phyloP scores from a whole-genome alignment of 169 alveolate species.

The Eimeria necatrix region DNA sequence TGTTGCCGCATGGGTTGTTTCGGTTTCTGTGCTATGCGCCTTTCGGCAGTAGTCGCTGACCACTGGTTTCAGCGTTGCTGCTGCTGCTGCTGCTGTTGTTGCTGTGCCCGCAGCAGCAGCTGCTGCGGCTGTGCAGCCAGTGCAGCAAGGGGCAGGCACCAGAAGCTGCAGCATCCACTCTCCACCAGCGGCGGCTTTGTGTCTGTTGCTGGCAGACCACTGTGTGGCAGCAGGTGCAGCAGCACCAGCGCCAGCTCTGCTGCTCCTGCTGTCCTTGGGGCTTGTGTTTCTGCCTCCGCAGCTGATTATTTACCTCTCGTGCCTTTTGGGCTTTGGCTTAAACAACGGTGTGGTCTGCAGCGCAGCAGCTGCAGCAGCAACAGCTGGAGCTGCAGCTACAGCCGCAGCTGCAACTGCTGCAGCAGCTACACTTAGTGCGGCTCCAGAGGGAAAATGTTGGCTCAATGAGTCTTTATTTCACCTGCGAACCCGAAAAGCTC shows the following conservation, averaged over 20 bases:
- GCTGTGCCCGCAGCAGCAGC: neutral
- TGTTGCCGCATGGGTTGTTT: neutral
- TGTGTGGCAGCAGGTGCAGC: neutral
- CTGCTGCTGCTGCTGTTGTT: neutral
- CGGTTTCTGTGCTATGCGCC: neutral
- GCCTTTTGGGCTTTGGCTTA: neutral
- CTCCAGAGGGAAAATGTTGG: neutral
- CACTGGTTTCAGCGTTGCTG: neutral
- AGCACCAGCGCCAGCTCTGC: slow-evolving; percentile 3
- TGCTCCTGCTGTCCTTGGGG: neutral
- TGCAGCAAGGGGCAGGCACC: slow-evolving; percentile 25
- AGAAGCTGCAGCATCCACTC: slow-evolving; percentile 11
- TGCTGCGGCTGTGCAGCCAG: slow-evolving; percentile 25
- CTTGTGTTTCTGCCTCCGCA: neutral
- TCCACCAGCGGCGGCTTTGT: neutral
- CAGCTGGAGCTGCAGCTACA: neutral
- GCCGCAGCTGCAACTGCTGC: neutral
- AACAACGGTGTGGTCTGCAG: neutral
- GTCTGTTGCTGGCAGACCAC: neutral
- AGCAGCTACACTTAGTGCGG: neutral
- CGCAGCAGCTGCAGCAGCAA: slow-evolving; percentile 43
- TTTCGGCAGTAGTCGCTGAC: neutral
- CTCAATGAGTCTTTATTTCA: too few relatives aligned
- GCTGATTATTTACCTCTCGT: neutral
- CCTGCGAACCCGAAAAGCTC: too few relatives aligned